phyloP scores from a whole-genome alignment of 768 basidiomycete species.

The Termitomyces sp. region DNA sequence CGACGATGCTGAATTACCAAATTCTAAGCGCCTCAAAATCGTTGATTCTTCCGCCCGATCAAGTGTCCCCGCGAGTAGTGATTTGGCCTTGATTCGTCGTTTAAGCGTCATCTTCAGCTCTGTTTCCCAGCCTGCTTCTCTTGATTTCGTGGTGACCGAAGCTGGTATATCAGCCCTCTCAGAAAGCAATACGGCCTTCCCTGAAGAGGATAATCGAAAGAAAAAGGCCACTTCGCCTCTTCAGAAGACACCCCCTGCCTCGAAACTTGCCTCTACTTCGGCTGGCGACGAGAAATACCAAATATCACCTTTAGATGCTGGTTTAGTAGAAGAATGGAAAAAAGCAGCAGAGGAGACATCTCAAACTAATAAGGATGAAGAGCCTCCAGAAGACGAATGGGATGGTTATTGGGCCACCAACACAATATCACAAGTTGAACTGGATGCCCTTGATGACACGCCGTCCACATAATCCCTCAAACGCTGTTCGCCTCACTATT shows the following conservation, averaged over 20 bases:
- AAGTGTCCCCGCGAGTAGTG: conserved; percentile 21
- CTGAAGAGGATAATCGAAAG: conserved; percentile 7
- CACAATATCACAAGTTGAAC: conserved; percentile 28
- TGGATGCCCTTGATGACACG: conserved; percentile 9
- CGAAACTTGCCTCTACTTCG: background rate
- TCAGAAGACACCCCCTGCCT: background rate
- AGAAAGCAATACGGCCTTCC: conserved; percentile 16
- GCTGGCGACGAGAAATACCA: background rate
- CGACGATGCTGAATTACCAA: conserved; percentile 28
- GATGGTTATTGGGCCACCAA: conserved; percentile 45
- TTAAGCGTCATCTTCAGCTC: conserved; percentile 80
- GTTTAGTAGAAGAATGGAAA: conserved; percentile 15
- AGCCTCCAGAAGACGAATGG: conserved; percentile 45
- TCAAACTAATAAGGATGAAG: conserved; percentile 22
- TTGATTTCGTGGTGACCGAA: conserved; percentile 75
- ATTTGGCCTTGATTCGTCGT: conserved; percentile 61
- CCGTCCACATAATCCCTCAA: background rate
- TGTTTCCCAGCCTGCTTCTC: conserved; percentile 49
- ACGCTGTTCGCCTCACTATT: background rate
- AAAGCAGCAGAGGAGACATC: conserved; percentile 24
- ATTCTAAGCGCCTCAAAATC: conserved; percentile 27
- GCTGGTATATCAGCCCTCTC: conserved; percentile 48
- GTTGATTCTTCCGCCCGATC: conserved; percentile 8
- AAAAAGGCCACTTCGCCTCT: background rate
- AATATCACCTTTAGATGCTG: conserved; percentile 17